These are phyloP conservation scores for Stentor roeselii DNA, from an alignment of 73 alveolate genomes.

Conservation along the genomic window DNA sequence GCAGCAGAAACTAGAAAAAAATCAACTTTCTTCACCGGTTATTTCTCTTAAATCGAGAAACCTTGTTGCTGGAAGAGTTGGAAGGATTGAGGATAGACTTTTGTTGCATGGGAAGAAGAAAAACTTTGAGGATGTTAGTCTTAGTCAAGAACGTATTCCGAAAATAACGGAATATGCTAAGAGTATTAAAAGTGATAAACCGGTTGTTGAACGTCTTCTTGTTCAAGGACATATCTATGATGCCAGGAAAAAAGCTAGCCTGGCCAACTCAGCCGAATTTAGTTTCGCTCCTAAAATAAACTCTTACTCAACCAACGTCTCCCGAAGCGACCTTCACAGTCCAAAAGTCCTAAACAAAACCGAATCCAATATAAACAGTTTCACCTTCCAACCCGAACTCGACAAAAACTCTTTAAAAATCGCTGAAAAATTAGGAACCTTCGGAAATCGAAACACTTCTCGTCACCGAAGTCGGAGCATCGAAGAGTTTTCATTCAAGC, in stretches of 20 bases:
- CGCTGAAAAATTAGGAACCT: not conserved
- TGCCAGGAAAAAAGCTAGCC: not conserved
- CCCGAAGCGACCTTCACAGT: not conserved
- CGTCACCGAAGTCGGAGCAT: not conserved
- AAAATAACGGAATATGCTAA: not conserved
- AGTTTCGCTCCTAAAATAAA: slow-evolving; percentile 1
- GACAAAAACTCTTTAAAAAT: slow-evolving; percentile 4
- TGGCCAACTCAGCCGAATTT: not conserved
- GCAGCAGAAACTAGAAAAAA: not conserved
- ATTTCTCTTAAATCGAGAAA: not conserved
- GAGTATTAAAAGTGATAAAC: not conserved
- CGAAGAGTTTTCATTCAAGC: slow-evolving; percentile 1
- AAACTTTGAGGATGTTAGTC: not conserved
- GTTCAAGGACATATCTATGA: not conserved
- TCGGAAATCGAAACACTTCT: slow-evolving; percentile 11
- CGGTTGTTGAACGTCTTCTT: not conserved
- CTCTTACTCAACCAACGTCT: not conserved
- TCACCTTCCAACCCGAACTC: not conserved
- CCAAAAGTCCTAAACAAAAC: not conserved
- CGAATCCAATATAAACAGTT: not conserved
- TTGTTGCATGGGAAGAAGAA: not conserved
- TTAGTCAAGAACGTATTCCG: not conserved
- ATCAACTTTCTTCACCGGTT: not conserved
- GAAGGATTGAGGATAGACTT: slow-evolving; percentile 15
- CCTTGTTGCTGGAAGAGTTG: not conserved